These are phyloP conservation scores for Fusarium sp. DNA, from an alignment of 2,329 filamentous ascomycete genomes.

Conservation along the genomic window DNA sequence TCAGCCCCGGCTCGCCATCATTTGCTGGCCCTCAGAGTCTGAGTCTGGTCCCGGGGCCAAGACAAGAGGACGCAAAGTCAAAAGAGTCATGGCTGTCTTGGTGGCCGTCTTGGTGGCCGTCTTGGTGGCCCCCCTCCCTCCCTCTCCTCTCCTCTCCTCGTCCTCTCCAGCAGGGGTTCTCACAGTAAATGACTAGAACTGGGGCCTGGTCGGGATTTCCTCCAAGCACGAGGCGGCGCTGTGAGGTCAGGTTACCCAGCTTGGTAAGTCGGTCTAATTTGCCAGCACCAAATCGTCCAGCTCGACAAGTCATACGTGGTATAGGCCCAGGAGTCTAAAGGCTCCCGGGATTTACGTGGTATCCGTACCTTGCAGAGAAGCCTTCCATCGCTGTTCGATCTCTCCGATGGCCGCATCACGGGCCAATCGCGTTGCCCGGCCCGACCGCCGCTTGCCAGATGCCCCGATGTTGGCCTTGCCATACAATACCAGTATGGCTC, in stretches of 20 bases:
- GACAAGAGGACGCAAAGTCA: slow-evolving; percentile 21
- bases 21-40: slow-evolving; percentile 22
- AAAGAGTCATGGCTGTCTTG: slow-evolving; percentile 38
- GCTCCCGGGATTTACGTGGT: slow-evolving; percentile 8
- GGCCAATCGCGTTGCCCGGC: slow-evolving; percentile 9
- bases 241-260: neutral
- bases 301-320: neutral
- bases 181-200: too few species aligned
- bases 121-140: too few species aligned
- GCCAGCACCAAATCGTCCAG: neutral
- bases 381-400: slow-evolving; percentile 41
- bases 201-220: neutral
- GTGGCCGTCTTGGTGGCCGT: too few species aligned
- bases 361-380: slow-evolving; percentile 41
- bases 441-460: too few species aligned
- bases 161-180: too few species aligned
- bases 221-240: slow-evolving; percentile 8
- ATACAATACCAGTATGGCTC: too few species aligned
- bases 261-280: slow-evolving; percentile 16
- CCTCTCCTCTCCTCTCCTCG: too few species aligned
- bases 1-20: slow-evolving; percentile 31
- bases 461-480: too few species aligned
- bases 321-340: neutral
- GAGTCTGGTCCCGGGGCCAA: slow-evolving; percentile 5
- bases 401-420: slow-evolving; percentile 21